Base-by-base conservation (phyloP, 1,284 basidiomycete species). In the Microbotryum lychnidis-dioicae region DNA sequence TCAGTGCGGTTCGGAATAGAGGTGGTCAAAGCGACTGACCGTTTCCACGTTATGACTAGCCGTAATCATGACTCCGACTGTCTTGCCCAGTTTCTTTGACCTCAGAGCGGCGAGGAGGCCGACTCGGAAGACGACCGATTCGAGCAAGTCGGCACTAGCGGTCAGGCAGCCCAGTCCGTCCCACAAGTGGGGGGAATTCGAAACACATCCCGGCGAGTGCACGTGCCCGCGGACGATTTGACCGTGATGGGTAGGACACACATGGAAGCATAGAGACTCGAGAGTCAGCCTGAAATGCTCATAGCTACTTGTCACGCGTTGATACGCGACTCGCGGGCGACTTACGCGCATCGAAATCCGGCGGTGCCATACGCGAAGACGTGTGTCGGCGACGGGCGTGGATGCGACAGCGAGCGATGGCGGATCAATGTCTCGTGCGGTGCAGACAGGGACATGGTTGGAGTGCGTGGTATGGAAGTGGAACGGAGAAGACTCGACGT, bases 31-130 rank as follows among this genome's bases (percentile, higher is more conserved):
- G 18, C 6, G 14, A 75, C 81, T 69, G 71, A 93, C 92, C 72
- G 85, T 82, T 75, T 94, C 94, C 21, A 94, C 94, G 75, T 99
- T 99, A 77, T 99, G 96, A 27, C 91, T 96, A 5, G 96, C 96
- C 46, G 96, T 99, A 72, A 99, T 87, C 96, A 99, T 98, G 25
- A 98, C 87, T 37, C 96, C 96, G 71, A 98, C 88, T 44, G 86
- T 87, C 74, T 87, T 88, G 53, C 96, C 93, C 45, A 93, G 79
- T 68, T 84, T 86, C 78, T 89, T 94, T 77, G 91, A 96, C 63
- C 96, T 80, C 49, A 99, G 80, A 5, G 83, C 89, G 50, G 94
- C 94, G 25, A 99, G 80, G 47, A 98, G 79, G 8, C 91, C 96
- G 12, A 96, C 87, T 68, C 92, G 83, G 79, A 96, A 97, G 68